These are phyloP conservation scores for Viola pubescens DNA, from an alignment of 441 rosid genomes.

Conservation along the genomic window DNA sequence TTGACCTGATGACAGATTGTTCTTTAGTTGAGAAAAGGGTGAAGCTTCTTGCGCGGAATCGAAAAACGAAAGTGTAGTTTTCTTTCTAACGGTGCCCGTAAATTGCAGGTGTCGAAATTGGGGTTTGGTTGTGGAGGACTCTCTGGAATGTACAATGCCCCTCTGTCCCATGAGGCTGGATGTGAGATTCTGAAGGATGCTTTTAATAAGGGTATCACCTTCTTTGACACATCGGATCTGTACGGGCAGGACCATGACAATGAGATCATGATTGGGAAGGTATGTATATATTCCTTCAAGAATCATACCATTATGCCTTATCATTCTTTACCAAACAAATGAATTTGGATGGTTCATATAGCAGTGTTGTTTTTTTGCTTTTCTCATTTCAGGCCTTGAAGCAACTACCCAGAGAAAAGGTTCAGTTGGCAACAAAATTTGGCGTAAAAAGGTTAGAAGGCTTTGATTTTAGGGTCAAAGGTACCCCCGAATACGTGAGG, in stretches of 20 bases:
- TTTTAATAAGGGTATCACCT: slow-evolving; percentile 33
- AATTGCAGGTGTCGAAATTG: slow-evolving; percentile 35
- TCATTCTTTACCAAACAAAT: too few relatives aligned
- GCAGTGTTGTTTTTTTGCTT: background rate
- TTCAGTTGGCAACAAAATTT: slow-evolving; percentile 49
- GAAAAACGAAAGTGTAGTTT: too few relatives aligned
- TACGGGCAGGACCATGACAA: slow-evolving; percentile 37
- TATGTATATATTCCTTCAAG: background rate
- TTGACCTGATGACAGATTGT: too few relatives aligned
- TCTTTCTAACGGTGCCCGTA: background rate
- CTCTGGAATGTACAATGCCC: slow-evolving; percentile 32
- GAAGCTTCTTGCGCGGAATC: too few relatives aligned
- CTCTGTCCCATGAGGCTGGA: slow-evolving; percentile 41
- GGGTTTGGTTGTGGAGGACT: slow-evolving; percentile 46
- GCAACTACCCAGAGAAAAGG: slow-evolving; percentile 40
- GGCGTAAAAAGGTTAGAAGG: slow-evolving; percentile 18
- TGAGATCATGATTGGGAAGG: slow-evolving; percentile 43
- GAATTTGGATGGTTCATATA: too few relatives aligned
- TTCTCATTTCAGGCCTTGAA: slow-evolving; percentile 22
- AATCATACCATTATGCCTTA: too few relatives aligned
- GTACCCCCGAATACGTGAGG: slow-evolving; percentile 38
- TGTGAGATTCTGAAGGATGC: slow-evolving; percentile 31
- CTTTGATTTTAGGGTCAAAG: slow-evolving; percentile 19
- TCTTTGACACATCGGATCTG: slow-evolving; percentile 42
- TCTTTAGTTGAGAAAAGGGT: too few relatives aligned